These are phyloP conservation scores for Fusarium hainanense DNA, from an alignment of 2,329 filamentous ascomycete genomes.

Conservation along the genomic window DNA sequence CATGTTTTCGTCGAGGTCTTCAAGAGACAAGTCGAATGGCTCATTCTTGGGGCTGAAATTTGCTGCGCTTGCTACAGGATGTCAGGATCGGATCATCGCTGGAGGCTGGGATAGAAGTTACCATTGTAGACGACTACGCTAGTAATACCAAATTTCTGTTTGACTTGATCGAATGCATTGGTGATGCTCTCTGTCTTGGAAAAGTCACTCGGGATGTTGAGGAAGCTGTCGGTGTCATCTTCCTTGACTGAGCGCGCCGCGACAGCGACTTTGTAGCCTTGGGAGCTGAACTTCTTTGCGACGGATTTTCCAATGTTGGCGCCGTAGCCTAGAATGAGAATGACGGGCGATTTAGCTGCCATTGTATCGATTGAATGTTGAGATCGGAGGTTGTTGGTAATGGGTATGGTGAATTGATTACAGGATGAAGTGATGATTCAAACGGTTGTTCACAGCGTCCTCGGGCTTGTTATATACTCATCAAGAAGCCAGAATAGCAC, in stretches of 20 bases:
- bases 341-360: slow-evolving; percentile 10
- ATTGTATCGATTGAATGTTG: background rate
- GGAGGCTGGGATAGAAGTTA: background rate
- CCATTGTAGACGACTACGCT: slow-evolving; percentile 31
- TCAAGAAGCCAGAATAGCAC: background rate
- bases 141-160: slow-evolving; percentile 31
- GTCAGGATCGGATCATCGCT: accelerated
- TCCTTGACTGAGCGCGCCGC: slow-evolving; percentile 40
- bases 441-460: accelerated
- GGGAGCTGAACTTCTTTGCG: slow-evolving; percentile 39
- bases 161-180: slow-evolving; percentile 31
- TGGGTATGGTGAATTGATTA: background rate
- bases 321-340: slow-evolving; percentile 46
- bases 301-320: slow-evolving; percentile 41
- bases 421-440: background rate
- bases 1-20: slow-evolving; percentile 15
- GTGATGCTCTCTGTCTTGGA: slow-evolving; percentile 43
- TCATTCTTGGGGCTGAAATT: slow-evolving; percentile 11
- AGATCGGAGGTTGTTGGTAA: accelerated
- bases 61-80: slow-evolving; percentile 8
- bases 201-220: slow-evolving; percentile 54
- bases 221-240: slow-evolving; percentile 34
- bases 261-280: slow-evolving; percentile 44
- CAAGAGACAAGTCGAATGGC: slow-evolving; percentile 23
- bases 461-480: background rate